Evolutionary conservation across 257 asterid species (phyloP).

Genomic region (Plantago major): DNA sequence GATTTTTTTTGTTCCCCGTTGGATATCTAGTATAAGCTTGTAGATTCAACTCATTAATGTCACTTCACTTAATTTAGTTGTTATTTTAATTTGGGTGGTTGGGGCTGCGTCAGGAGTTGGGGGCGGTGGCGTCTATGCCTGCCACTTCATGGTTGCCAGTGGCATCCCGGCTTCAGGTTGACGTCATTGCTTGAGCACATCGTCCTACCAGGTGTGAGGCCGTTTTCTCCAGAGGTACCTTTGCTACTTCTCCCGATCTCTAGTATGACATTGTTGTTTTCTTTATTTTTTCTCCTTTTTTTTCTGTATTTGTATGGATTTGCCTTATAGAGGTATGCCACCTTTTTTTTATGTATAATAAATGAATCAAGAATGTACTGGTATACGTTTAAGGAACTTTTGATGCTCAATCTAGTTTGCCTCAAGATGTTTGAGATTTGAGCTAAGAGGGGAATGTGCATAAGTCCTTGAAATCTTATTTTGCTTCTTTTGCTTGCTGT

Average conservation of each 20-base stretch:
- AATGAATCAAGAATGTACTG: too few relatives aligned
- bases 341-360: too few relatives aligned
- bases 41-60: slow-evolving; percentile 7
- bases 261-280: slow-evolving; percentile 3
- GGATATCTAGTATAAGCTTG: too few relatives aligned
- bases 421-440: too few relatives aligned
- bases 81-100: background rate
- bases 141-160: slow-evolving; percentile 77
- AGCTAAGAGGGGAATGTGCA: too few relatives aligned
- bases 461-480: too few relatives aligned
- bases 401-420: too few relatives aligned
- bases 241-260: slow-evolving; percentile 12
- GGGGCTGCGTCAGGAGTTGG: slow-evolving; percentile 78
- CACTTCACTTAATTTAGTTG: slow-evolving; percentile 3
- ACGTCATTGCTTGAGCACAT: slow-evolving; percentile 84
- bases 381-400: too few relatives aligned
- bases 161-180: slow-evolving; percentile 90
- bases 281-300: background rate
- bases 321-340: background rate
- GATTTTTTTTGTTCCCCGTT: background rate
- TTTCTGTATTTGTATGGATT: background rate
- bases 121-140: slow-evolving; percentile 18
- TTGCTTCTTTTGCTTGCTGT: too few relatives aligned
- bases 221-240: slow-evolving; percentile 95
- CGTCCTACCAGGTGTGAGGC: slow-evolving; percentile 76